Base-by-base conservation (phyloP, 2,329 filamentous ascomycete species). In the Cercospora canescens region DNA sequence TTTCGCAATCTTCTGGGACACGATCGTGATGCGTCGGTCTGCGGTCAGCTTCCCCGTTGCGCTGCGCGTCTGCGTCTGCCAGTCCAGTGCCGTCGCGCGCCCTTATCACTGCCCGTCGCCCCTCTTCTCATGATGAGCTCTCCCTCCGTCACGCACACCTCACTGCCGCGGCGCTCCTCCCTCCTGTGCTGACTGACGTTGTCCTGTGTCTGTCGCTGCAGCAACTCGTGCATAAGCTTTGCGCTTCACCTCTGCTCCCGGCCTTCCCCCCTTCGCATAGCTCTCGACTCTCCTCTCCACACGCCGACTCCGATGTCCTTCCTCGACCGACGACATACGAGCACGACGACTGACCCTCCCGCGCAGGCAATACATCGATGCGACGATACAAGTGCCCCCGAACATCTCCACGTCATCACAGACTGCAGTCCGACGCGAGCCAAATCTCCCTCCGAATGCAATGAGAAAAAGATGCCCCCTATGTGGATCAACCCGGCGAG, bases 141-240 rank as follows among this genome's bases (percentile, higher is more conserved):
- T n/a, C n/a, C n/a, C n/a, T n/a, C n/a, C n/a, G n/a, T n/a, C n/a
- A n/a, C n/a, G n/a, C n/a, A n/a, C 48, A 26, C 48, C 24, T 54
- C 12, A 28, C 28, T 54, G 18, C 28, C 24, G 24, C 16, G 48
- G 48, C 12, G 16, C 9, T 34, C 32, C 16, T 34, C 52, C 52
- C 52, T 32, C 52, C 18, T 24, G 28, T n/a, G 26, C 28, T n/a
- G n/a, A n/a, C 52, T 56, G 52, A 32, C 30, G 28, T 35, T 35
- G 16, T 35, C 26, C 41, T 4, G 30, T 35, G 52, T 30, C 12
- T 21, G 52, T 21, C 52, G 30, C 16, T n/a, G 52, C 52, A 56
- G 52, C 28, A 34, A 32, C n/a, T 56, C 28, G 52, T 56, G 52
- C 52, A 56, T 56, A 56, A 56, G 52, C 52, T 56, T 56, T 56